Base-by-base conservation (phyloP, 306 rosid genomes). In the Trichosanthes cucumerina region DNA sequence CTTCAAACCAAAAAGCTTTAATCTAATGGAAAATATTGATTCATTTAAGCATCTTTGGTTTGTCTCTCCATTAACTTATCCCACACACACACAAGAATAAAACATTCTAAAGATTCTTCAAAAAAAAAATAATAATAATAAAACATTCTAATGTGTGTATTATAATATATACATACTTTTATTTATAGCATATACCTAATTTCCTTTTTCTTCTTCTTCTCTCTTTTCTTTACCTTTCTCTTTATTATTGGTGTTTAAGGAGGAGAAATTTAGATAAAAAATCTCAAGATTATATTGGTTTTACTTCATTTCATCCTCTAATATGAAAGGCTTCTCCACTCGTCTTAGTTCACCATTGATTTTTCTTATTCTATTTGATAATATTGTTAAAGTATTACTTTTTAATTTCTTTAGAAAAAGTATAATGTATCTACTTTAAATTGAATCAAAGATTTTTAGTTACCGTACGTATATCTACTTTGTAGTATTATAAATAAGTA, bases 1-100 rank as follows among this genome's bases (percentile, higher is more conserved):
- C 75, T 71, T 43, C 57, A 6, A 44, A 44, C 56, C 57, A 44
- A 71, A 71, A 68, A 15, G 16, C 60, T 49, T 64, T 73, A 41
- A 21, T 49, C 59, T 26, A 28, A 72, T 72, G 59, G 43, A 49
- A 47, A 73, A 21, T 73, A 49, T 50, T 73, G 28, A 73, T 46
- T 72, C 28, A 73, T 73, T 49, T 47, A 21, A 23, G 78, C 62
- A 73, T 73, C 62, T 47, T 47, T 47, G 23, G 1, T 72, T 26
- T 71, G 54, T 71, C 77, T 47, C 52, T 47, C 59, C 59, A 70
- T 70, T 44, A 44, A 70, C 21, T 39, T 70, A 70, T 33, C 56
- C 77, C 77, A 72, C 77, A 46, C 77, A 72, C 77, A 46, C 53
- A 8, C 14, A 2, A 47, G 16, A 72, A 28, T 72, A 49, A 72